phyloP scores from a whole-genome alignment of 2,329 filamentous ascomycete species.

The Hirsutella rhossiliensis region DNA sequence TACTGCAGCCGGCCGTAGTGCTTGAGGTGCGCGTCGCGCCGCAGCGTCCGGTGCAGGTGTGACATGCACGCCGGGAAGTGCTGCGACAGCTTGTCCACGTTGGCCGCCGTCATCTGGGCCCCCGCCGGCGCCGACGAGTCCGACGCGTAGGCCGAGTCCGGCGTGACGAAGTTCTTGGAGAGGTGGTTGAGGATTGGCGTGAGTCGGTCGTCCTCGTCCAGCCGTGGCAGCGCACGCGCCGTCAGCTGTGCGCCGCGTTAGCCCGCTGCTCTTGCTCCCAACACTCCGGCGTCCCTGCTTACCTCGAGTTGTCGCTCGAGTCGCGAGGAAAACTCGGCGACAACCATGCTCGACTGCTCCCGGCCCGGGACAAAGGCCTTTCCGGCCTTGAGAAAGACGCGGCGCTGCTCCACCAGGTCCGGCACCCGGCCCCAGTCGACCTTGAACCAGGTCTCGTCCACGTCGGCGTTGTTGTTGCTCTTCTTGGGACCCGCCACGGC shows the following conservation, averaged over 20 bases:
- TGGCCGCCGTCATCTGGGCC: conserved; percentile 63
- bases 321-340: conserved; percentile 70
- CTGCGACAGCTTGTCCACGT: conserved; percentile 66
- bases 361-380: conserved; percentile 84
- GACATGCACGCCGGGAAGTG: conserved; percentile 94
- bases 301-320: conserved; percentile 78
- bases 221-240: conserved; percentile 75
- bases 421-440: conserved; percentile 92
- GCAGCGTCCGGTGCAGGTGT: conserved; percentile 73
- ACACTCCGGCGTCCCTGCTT: conserved; percentile 11
- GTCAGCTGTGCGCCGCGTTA: conserved; percentile 49
- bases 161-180: conserved; percentile 91
- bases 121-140: conserved; percentile 53
- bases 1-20: conserved; percentile 92
- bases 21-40: conserved; percentile 82
- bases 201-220: conserved; percentile 93
- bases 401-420: conserved; percentile 71
- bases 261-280: background rate
- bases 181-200: conserved; percentile 58
- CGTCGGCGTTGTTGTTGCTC: conserved; percentile 30
- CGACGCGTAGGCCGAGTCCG: conserved; percentile 65
- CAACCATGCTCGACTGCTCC: conserved; percentile 80
- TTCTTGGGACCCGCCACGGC: conserved; percentile 30
- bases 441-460: conserved; percentile 83
- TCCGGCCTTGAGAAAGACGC: conserved; percentile 64